A percentile compares a stretch with the other conserved stretches of the same genome.
phyloP scores from a whole-genome alignment of 495 filamentous ascomycete genomes.

The Hypoxylon perforatum region DNA sequence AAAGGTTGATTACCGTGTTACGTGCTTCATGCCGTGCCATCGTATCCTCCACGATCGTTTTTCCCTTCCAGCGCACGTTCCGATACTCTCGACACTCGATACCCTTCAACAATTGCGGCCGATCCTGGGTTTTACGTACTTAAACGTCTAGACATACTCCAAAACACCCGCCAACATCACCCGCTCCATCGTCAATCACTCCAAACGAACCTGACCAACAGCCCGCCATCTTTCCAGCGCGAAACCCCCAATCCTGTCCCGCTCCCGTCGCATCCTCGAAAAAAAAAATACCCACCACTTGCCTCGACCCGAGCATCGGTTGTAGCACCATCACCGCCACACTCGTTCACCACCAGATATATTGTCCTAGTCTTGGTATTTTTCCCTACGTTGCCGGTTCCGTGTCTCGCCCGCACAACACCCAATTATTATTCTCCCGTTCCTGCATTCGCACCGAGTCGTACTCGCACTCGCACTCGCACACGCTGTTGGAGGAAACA shows the following conservation, averaged over 20 bases:
- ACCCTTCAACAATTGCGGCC: conserved; percentile 30
- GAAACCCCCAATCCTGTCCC: conserved; percentile 30
- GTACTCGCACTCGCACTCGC: neutral
- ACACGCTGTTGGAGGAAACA: conserved; percentile 39
- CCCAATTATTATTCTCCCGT: conserved; percentile 26
- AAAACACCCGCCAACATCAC: conserved; percentile 4
- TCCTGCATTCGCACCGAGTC: conserved; percentile 38
- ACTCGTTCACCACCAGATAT: conserved; percentile 37
- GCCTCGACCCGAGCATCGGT: conserved; percentile 23
- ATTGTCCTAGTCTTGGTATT: conserved; percentile 24
- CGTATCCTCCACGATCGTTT: conserved; percentile 35
- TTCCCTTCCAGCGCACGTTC: conserved; percentile 27
- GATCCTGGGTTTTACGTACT: conserved; percentile 6
- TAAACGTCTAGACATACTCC: conserved; percentile 1
- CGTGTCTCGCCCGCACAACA: conserved; percentile 17
- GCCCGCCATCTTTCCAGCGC: conserved; percentile 17
- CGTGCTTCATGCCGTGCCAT: conserved; percentile 42
- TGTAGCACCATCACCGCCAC: conserved; percentile 36
- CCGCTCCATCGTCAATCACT: conserved; percentile 23
- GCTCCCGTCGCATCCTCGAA: conserved; percentile 35
- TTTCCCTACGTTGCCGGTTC: conserved; percentile 20
- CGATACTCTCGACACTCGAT: conserved; percentile 28
- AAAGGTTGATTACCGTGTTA: conserved; percentile 39
- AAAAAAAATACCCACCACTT: conserved; percentile 37
- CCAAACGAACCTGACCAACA: conserved; percentile 7